Evolutionary conservation across 192 early-diverging fungal species (phyloP).

Genomic region (Jimgerdemannia lactiflua): DNA sequence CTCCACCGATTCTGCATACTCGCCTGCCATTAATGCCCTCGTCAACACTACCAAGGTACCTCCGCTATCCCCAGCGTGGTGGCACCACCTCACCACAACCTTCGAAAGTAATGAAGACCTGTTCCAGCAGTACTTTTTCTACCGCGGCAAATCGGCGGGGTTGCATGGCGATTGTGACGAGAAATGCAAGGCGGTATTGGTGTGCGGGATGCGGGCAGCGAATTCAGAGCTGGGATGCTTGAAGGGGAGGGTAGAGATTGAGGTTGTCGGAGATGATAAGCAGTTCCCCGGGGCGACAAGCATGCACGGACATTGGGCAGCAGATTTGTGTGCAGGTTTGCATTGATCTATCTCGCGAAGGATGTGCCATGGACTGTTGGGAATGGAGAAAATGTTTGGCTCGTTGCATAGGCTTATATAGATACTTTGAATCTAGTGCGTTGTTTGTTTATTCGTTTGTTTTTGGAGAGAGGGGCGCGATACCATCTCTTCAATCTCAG

Average conservation of each 20-base stretch:
- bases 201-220: conserved; percentile 32
- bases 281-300: neutral
- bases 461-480: no score
- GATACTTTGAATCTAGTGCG: no score
- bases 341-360: neutral
- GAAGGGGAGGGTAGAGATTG: neutral
- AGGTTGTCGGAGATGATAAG: neutral
- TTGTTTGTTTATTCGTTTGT: no score
- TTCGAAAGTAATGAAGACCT: conserved; percentile 32
- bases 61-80: conserved; percentile 44
- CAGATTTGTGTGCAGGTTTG: neutral
- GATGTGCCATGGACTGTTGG: no score
- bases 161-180: conserved; percentile 15
- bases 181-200: conserved; percentile 14
- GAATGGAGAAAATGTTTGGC: no score
- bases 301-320: neutral
- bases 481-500: no score
- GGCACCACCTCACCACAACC: conserved; percentile 45
- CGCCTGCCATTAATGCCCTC: conserved; percentile 4
- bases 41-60: conserved; percentile 18
- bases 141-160: conserved; percentile 36
- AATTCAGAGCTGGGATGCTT: conserved; percentile 32
- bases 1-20: conserved; percentile 41
- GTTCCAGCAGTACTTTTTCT: conserved; percentile 43
- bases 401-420: no score